These are phyloP conservation scores for Coniochaeta sp. DNA, from an alignment of 2,329 filamentous ascomycete species.

Conservation along the genomic window DNA sequence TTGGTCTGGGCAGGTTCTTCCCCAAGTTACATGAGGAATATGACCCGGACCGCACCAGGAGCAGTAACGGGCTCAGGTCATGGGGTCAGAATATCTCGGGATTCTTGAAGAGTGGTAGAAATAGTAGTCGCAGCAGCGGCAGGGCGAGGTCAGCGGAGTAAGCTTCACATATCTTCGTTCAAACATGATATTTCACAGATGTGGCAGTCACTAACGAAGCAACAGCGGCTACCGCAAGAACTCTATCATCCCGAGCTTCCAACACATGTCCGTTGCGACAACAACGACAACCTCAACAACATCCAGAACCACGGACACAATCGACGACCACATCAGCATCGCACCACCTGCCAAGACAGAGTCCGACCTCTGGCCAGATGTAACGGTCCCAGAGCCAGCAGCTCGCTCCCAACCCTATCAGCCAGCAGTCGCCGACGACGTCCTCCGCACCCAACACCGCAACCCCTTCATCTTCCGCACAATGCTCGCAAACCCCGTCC, in stretches of 20 bases:
- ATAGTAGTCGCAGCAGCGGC: background rate
- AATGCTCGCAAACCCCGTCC: background rate
- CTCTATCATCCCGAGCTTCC: constrained; percentile 8
- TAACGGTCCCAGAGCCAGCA: constrained; percentile 7
- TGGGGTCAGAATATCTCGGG: constrained; percentile 5
- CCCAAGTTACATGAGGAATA: constrained; percentile 27
- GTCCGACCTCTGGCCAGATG: constrained; percentile 14
- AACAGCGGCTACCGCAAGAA: constrained; percentile 8
- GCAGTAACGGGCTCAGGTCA: background rate
- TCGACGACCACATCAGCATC: background rate
- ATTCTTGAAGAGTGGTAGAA: constrained; percentile 3
- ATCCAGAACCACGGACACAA: background rate
- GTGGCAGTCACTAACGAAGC: background rate
- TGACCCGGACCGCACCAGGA: constrained; percentile 12
- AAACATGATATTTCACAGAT: background rate
- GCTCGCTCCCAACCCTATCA: background rate
- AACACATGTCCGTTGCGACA: constrained; percentile 7
- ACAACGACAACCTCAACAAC: constrained; percentile 2
- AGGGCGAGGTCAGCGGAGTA: constrained; percentile 3
- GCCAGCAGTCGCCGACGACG: constrained; percentile 1
- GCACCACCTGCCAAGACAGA: background rate
- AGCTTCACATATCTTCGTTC: background rate
- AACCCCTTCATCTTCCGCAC: constrained; percentile 11
- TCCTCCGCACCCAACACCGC: constrained; percentile 4
- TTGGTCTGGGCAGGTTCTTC: constrained; percentile 36